Evolutionary conservation across 345 rosid genomes (phyloP).

Genomic region (Eucalyptus marginata): DNA sequence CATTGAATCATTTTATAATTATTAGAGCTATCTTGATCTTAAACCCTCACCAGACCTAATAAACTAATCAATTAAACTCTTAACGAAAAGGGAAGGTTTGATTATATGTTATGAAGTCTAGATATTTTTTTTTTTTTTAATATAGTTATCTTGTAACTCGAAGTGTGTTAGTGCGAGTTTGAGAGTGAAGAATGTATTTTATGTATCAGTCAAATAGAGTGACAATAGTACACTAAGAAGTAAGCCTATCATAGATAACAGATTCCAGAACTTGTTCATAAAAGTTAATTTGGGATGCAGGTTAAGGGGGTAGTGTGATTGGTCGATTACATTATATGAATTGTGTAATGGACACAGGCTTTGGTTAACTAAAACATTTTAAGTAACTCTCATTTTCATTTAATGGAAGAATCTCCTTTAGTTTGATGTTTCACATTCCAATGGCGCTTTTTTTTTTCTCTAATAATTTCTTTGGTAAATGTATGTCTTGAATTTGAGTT

Average conservation of each 20-base stretch:
- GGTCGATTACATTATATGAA: neutral
- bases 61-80: no score
- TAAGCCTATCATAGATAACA: neutral
- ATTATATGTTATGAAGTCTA: neutral
- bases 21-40: no score
- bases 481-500: neutral
- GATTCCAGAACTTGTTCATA: neutral
- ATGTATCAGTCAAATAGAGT: fast-evolving
- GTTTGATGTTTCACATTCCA: neutral
- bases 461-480: neutral
- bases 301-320: neutral
- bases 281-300: neutral
- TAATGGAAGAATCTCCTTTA: neutral
- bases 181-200: neutral
- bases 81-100: neutral
- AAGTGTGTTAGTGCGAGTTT: neutral
- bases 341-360: neutral
- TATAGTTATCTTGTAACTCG: neutral
- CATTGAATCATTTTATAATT: no score
- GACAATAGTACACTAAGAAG: neutral
- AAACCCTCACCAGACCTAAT: no score
- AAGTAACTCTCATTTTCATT: neutral
- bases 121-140: no score
- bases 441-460: fast-evolving
- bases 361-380: no score